Base-by-base conservation (phyloP, 208 protist species). In the Leishmania mexicana region DNA sequence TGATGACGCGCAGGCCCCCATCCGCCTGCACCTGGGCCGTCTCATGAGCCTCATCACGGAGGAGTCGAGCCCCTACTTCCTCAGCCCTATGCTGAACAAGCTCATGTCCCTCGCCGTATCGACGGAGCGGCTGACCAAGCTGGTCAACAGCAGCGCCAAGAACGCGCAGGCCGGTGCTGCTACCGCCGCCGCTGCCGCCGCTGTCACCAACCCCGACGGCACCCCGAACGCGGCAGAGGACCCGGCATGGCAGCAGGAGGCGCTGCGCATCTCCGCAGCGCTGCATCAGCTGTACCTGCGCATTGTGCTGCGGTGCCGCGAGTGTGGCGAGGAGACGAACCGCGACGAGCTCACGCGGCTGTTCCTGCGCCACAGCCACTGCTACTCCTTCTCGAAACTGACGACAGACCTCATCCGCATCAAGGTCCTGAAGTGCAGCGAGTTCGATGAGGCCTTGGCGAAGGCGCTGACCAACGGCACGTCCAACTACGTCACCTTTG, bases 371-470 rank as follows among this genome's bases (percentile, higher is more conserved):
- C 82, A 89, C 74, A 87, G 93, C 57, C 83, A 88, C 65, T 85
- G 90, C 57, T 97, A 89, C 86, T 80, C 79, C 70, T 89, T 92
- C 81, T 60, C 91, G 21, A 94, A 96, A 74, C 85, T 97, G 31
- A 90, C 86, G 24, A 76, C 83, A 2, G 90, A 96, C 74, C 81
- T 99, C 42, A 90, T 99, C 45, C 94, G 94, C 79, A 91, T 97
- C 62, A 90, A 92, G 54, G 85, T 99, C 7, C 67, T 99, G n/a
- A 90, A 96, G 72, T 87, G 94, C 53, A 80, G 87, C 35, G 91
- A 92, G 60, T 91, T 99, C 38, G 96, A 99, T 81, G 88, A 93
- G 11, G 93, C 92, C 40, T 89, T 99, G 42, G 93, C 96, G 17
- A 89, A 94, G 83, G 84, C 84, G 45, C 71, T 98, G 21, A 80